Conservation (phyloP, 164 flowering plant genomes). For the Vitis amurensis region DNA sequence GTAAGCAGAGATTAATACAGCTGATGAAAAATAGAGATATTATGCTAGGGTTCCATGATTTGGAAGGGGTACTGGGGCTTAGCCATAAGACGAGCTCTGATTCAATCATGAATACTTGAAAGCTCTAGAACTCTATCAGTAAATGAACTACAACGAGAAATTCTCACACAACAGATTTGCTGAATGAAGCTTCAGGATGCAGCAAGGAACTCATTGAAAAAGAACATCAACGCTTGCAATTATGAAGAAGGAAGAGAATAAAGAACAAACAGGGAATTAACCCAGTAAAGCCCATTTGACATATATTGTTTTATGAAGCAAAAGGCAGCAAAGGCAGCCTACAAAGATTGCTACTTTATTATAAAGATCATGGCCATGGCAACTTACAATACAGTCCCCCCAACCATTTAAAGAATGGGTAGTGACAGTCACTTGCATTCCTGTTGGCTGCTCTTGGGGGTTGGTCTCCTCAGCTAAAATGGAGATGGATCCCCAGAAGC, state of each 20-base stretch:
- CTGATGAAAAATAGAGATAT: too few relatives aligned
- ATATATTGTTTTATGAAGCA: conserved; percentile 1
- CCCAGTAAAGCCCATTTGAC: background rate
- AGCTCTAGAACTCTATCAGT: background rate
- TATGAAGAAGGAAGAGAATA: background rate
- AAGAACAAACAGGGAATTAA: background rate
- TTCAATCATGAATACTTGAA: too few relatives aligned
- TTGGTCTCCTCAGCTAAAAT: conserved; percentile 9
- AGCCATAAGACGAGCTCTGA: too few relatives aligned
- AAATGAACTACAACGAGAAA: background rate
- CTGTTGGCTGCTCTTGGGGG: background rate
- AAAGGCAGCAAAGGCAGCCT: conserved; percentile 3
- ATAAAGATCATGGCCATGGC: conserved; percentile 12
- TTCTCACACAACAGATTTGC: background rate
- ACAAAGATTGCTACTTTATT: conserved; percentile 4
- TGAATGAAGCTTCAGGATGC: background rate
- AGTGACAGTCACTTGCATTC: background rate
- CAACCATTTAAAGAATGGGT: conserved; percentile 23
- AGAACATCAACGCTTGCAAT: background rate
- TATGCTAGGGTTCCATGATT: too few relatives aligned
- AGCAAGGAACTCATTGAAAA: background rate
- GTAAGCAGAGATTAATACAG: too few relatives aligned
- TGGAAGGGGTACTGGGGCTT: too few relatives aligned
- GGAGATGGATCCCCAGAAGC: conserved; percentile 3
- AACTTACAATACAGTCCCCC: conserved; percentile 16